A percentile compares a stretch with the other conserved stretches of the same genome.
These are phyloP conservation scores for Oryza brachyantha DNA, from an alignment of 176 grass and related monocot species.

Conservation along the genomic window DNA sequence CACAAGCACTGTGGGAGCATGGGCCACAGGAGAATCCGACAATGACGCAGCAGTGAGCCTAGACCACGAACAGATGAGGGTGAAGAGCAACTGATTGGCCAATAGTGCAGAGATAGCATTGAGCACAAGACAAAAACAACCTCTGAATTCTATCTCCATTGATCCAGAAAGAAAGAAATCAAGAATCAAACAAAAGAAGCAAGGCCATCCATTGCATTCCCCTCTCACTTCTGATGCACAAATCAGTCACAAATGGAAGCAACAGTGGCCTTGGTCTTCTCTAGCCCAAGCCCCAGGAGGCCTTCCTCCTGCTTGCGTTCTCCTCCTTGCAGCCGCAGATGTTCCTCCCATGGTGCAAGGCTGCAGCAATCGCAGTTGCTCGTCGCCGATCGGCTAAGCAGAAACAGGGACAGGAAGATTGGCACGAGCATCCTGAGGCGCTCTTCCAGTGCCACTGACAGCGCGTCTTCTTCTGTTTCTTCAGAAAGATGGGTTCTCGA, in stretches of 20 bases:
- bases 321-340: background rate
- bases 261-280: slow-evolving; percentile 17
- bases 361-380: slow-evolving; percentile 1
- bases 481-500: slow-evolving; percentile 64
- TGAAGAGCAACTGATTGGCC: background rate
- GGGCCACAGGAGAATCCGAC: too few species aligned
- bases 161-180: background rate
- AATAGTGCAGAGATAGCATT: background rate
- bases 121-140: background rate
- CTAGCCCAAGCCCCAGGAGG: background rate
- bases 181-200: background rate
- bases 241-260: slow-evolving; percentile 19
- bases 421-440: slow-evolving; percentile 21
- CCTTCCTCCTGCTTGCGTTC: background rate
- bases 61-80: background rate
- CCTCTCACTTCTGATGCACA: background rate
- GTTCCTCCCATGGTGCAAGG: background rate
- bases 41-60: too few species aligned
- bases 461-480: background rate
- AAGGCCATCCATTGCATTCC: background rate
- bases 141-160: background rate
- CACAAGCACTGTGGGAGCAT: background rate
- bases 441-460: slow-evolving; percentile 6
- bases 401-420: background rate
- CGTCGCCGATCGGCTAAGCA: background rate